Conservation (phyloP, 148 eudicot species). For the Persicaria tinctoria region DNA sequence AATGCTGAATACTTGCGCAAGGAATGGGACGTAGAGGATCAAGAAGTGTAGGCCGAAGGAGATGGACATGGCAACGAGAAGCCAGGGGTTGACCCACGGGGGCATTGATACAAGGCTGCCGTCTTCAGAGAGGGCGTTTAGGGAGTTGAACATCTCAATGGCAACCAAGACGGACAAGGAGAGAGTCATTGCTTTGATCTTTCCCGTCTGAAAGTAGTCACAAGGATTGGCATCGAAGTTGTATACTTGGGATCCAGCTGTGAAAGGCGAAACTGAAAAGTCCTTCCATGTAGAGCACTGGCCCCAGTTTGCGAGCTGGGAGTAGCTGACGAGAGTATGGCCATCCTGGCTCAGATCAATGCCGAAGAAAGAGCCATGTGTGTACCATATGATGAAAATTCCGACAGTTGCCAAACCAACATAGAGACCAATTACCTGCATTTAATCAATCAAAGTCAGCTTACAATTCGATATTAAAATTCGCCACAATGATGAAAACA, state of each 20-base stretch:
- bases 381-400: constrained; percentile 62
- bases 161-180: constrained; percentile 77
- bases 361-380: constrained; percentile 57
- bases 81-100: constrained; percentile 77
- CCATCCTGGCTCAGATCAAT: constrained; percentile 67
- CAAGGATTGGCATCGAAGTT: constrained; percentile 52
- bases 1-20: constrained; percentile 64
- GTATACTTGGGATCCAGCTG: constrained; percentile 53
- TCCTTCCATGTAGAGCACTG: constrained; percentile 56
- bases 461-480: background rate
- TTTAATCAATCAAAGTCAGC: background rate
- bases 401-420: constrained; percentile 72
- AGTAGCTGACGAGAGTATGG: constrained; percentile 50
- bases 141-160: constrained; percentile 77
- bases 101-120: constrained; percentile 68
- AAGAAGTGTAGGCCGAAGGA: constrained; percentile 69
- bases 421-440: constrained; percentile 66
- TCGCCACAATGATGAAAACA: background rate
- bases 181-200: constrained; percentile 68
- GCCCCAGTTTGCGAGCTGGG: constrained; percentile 70
- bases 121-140: constrained; percentile 68
- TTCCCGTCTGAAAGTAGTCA: constrained; percentile 57
- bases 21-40: constrained; percentile 67
- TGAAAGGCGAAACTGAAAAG: constrained; percentile 49
- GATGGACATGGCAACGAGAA: constrained; percentile 60